Conservation (phyloP, 108 stramenopile species). For the Pseudonitzschia multiseries region DNA sequence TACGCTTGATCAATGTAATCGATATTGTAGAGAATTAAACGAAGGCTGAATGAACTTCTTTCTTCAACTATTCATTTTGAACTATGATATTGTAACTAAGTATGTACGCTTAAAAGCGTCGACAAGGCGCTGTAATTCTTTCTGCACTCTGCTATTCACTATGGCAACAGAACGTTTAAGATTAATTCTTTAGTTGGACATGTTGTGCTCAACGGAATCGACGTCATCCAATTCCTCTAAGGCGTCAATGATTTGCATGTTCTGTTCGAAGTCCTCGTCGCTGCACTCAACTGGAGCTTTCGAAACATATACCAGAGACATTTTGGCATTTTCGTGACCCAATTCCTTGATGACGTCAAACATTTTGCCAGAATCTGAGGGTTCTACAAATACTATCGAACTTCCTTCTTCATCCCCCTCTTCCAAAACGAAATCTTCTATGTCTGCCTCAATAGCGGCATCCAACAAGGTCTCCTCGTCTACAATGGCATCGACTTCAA, state of each 20-base stretch:
- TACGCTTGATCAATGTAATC: conserved; percentile 12
- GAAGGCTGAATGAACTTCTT: neutral
- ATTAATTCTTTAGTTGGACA: conserved; percentile 65
- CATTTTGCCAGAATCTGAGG: conserved; percentile 74
- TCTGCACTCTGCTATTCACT: neutral
- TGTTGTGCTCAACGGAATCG: conserved; percentile 96
- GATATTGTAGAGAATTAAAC: neutral
- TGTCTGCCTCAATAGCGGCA: conserved; percentile 80
- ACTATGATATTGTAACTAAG: neutral
- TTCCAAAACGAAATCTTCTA: conserved; percentile 76
- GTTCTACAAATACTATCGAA: conserved; percentile 74
- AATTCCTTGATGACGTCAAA: conserved; percentile 64
- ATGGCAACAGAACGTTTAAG: neutral
- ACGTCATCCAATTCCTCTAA: conserved; percentile 96
- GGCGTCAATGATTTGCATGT: conserved; percentile 92
- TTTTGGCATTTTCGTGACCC: conserved; percentile 62
- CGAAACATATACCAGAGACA: conserved; percentile 68
- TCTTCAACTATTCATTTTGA: neutral
- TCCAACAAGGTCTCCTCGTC: conserved; percentile 74
- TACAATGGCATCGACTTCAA: conserved; percentile 54
- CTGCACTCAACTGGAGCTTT: conserved; percentile 87
- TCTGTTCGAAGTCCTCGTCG: conserved; percentile 93
- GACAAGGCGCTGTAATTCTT: neutral
- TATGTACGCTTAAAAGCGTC: no score
- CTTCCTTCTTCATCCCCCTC: conserved; percentile 69